Evolutionary conservation across 805 yeast genomes (phyloP).

Genomic region (Cyberlindnera subsufficiens): DNA sequence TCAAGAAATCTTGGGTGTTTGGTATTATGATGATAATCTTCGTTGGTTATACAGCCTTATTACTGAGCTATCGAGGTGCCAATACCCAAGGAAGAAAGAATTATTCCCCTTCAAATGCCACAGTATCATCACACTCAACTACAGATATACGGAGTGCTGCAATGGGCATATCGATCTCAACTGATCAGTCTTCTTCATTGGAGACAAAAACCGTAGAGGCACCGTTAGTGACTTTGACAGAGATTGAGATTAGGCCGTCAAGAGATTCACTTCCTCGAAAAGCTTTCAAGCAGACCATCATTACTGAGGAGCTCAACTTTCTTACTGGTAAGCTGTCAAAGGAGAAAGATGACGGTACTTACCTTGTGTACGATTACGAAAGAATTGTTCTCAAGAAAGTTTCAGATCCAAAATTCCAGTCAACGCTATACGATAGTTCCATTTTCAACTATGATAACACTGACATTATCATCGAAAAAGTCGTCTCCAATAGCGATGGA

Average conservation of each 20-base stretch:
- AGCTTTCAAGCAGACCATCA: not conserved
- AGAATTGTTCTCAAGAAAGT: conserved; percentile 27
- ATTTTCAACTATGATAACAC: conserved; percentile 38
- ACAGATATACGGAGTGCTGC: not conserved
- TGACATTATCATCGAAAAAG: conserved; percentile 32
- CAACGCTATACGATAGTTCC: conserved; percentile 22
- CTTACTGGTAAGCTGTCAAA: conserved; percentile 22
- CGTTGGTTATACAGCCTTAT: conserved; percentile 7
- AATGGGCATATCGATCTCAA: not conserved
- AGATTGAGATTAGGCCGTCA: conserved; percentile 6
- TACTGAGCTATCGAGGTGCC: conserved; percentile 9
- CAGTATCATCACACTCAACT: not conserved
- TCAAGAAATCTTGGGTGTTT: conserved; percentile 3
- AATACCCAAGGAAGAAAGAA: not conserved
- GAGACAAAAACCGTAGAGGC: conserved; percentile 1
- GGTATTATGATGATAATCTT: conserved; percentile 1
- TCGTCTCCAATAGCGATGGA: conserved; percentile 39
- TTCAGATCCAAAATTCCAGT: conserved; percentile 19
- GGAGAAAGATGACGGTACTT: conserved; percentile 40
- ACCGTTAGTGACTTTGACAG: conserved; percentile 5
- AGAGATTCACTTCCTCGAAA: conserved; percentile 9
- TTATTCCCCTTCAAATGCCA: not conserved
- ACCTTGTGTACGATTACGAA: conserved; percentile 19
- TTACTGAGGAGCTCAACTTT: conserved; percentile 17
- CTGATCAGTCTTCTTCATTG: not conserved